These are phyloP conservation scores for Typha latifolia DNA, from an alignment of 176 grass and related monocot species.

Conservation along the genomic window DNA sequence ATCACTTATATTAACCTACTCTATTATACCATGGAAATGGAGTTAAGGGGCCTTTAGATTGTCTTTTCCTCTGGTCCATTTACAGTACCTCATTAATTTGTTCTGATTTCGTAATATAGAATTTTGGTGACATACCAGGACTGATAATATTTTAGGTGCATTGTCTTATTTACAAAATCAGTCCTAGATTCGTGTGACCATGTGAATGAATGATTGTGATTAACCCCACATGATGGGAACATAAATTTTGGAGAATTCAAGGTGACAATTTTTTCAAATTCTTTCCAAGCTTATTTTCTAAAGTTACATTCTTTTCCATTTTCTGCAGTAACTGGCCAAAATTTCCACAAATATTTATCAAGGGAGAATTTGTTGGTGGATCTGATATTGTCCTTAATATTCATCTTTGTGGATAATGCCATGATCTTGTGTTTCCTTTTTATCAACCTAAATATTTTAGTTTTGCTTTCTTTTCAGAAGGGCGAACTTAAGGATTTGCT, in stretches of 20 bases:
- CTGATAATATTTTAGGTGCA: too few relatives aligned
- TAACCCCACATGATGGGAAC: neutral
- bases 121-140: too few relatives aligned
- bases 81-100: too few relatives aligned
- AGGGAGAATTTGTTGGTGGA: constrained; percentile 88
- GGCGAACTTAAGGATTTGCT: constrained; percentile 71
- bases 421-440: neutral
- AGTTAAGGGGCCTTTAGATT: too few relatives aligned
- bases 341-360: constrained; percentile 96
- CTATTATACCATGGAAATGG: too few relatives aligned
- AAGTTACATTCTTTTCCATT: constrained; percentile 7
- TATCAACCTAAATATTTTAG: neutral
- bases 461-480: constrained; percentile 45
- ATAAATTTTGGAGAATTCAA: neutral
- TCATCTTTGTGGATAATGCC: neutral
- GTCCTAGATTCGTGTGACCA: too few relatives aligned
- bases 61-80: too few relatives aligned
- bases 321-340: constrained; percentile 73
- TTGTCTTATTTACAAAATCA: too few relatives aligned
- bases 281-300: neutral
- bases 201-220: too few relatives aligned
- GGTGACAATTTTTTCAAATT: neutral
- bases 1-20: too few relatives aligned
- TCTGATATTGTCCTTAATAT: constrained; percentile 90
- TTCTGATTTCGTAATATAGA: too few relatives aligned